Evolutionary conservation across 345 rosid genomes (phyloP), one percentile per base, ranked within the genome.

Genomic region (Hibiscus tridactylites): DNA sequence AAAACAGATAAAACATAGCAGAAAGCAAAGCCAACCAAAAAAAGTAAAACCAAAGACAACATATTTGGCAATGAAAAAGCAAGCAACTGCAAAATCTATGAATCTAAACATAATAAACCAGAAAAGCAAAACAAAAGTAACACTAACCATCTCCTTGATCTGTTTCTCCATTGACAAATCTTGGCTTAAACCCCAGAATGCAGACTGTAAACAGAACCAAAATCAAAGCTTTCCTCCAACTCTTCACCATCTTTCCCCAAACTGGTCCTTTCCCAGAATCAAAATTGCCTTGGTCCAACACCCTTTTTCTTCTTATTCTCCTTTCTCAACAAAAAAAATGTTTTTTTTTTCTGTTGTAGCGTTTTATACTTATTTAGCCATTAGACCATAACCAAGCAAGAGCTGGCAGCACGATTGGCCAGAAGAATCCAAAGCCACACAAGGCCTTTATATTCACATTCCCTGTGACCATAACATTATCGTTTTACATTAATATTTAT

Each of bases 351-450:
- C 65, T 78, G 57, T 61, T 49, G 58, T 44, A 66, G 70, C 68
- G 11, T 46, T 83, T 79, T 79, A 80, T 80, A 77, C 82, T 78
- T 65, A 64, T 80, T 87, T 73, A 66, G 77, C 81, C 79, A 68
- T 52, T 16, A 52, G 57, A n/a, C 9, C 57, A 44, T 76, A 74
- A 64, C 75, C 76, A 47, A 67, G 78, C 31, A 79, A 83, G 47
- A 87, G 96, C 96, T 92, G 92, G 86, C 90, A 78, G 84, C 97
- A 86, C 91, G 88, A 88, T 81, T 83, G 78, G 90, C 88, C 83
- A 78, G 83, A 85, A 88, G 96, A 83, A 90, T 88, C 96, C 94
- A 79, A 87, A 80, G 81, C 86, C 91, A 74, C 75, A 54, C 68
- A 75, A 59, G 68, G 75, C 47, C 39, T 57, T 56, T 13, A 71